Conservation (phyloP, 768 basidiomycete genomes). For the Grammothele lineata region DNA sequence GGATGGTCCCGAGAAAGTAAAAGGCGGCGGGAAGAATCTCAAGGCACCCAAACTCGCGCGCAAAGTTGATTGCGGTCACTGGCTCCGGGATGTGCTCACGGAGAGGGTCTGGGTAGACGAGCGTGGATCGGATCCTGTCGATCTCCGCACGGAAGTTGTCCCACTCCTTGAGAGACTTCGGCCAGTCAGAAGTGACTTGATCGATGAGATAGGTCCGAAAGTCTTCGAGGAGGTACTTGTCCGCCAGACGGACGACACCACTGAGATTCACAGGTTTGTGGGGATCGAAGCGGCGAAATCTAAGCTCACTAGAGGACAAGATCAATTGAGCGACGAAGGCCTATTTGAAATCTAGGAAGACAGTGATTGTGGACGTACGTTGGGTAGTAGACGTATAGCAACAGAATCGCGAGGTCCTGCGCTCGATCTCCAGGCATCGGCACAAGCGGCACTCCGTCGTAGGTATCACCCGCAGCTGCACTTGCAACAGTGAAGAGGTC, state of each 20-base stretch:
- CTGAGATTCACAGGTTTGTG: slow-evolving; percentile 7
- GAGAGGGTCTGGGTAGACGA: not conserved
- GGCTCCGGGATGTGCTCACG: slow-evolving; percentile 1
- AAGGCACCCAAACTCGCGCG: slow-evolving; percentile 2
- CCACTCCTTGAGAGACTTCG: slow-evolving; percentile 21
- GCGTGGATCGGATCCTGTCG: too few relatives aligned
- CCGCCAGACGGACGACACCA: slow-evolving; percentile 19
- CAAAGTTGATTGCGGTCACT: slow-evolving; percentile 6
- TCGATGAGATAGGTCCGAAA: slow-evolving; percentile 20
- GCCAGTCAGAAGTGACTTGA: slow-evolving; percentile 24
- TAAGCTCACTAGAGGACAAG: slow-evolving; percentile 10
- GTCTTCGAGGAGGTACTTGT: slow-evolving; percentile 25
- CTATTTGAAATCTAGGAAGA: too few relatives aligned
- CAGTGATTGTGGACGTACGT: not conserved
- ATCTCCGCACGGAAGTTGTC: slow-evolving; percentile 5
- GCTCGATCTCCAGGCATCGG: slow-evolving; percentile 5
- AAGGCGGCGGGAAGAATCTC: slow-evolving; percentile 15
- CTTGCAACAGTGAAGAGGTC: slow-evolving; percentile 7
- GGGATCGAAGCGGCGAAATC: slow-evolving; percentile 8
- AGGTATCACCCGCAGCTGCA: not conserved
- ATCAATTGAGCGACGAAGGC: too few relatives aligned
- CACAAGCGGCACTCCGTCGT: slow-evolving; percentile 10
- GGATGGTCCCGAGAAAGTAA: not conserved
- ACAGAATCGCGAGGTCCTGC: slow-evolving; percentile 1
- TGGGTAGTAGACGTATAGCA: slow-evolving; percentile 6